Conservation (phyloP, 2,329 filamentous ascomycete species). For the Dactylellina haptotyla region DNA sequence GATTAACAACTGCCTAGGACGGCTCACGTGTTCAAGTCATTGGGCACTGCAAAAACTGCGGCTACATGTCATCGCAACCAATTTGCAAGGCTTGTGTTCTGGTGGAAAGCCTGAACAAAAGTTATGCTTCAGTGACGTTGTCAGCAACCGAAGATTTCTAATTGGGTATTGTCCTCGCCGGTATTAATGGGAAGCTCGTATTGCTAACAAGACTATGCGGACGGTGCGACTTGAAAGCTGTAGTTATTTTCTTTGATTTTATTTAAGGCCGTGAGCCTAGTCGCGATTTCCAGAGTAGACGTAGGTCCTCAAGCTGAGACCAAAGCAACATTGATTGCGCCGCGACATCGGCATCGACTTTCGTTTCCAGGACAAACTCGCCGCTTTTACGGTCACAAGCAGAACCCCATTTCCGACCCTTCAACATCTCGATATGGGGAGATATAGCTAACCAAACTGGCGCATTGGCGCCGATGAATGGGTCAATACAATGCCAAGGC, state of each 20-base stretch:
- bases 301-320: constrained; percentile 76
- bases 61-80: constrained; percentile 93
- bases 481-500: constrained; percentile 83
- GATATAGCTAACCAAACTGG: constrained; percentile 82
- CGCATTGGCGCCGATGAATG: constrained; percentile 79
- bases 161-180: background rate
- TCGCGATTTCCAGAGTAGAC: constrained; percentile 72
- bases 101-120: constrained; percentile 87
- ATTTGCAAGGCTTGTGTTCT: constrained; percentile 94
- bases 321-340: constrained; percentile 71
- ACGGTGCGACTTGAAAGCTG: no score
- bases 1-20: constrained; percentile 51
- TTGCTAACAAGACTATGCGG: no score
- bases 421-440: constrained; percentile 69
- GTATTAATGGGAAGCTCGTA: no score
- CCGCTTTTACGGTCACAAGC: constrained; percentile 70
- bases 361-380: constrained; percentile 76
- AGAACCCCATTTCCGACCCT: constrained; percentile 80
- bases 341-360: constrained; percentile 78
- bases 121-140: constrained; percentile 14
- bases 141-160: background rate
- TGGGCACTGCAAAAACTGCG: constrained; percentile 85
- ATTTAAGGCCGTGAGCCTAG: constrained; percentile 57
- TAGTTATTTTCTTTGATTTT: background rate
- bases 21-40: constrained; percentile 66